phyloP scores from a whole-genome alignment of 2,329 filamentous ascomycete species.

The Colletotrichum tofieldiae region DNA sequence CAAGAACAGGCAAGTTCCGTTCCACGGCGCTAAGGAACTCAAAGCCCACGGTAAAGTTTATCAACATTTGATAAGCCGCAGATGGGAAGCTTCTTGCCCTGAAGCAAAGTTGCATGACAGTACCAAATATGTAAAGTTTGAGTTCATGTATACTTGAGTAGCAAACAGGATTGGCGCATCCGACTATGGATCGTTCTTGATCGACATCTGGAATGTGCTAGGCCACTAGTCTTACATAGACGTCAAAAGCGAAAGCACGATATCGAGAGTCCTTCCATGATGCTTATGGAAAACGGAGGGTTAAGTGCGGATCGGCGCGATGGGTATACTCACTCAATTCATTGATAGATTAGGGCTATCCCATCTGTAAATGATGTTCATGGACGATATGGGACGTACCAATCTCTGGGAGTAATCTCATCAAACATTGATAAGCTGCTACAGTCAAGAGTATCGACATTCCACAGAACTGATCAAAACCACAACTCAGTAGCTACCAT shows the following conservation, averaged over 20 bases:
- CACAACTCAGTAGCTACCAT: too few relatives aligned
- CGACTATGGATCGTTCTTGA: not conserved
- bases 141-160: not conserved
- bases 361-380: too few relatives aligned
- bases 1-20: constrained; percentile 25
- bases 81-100: not conserved
- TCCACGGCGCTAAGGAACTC: constrained; percentile 31
- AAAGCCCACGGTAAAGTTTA: constrained; percentile 13
- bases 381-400: too few relatives aligned
- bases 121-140: not conserved
- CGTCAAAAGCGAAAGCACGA: not conserved
- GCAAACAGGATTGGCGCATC: not conserved
- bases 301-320: too few relatives aligned
- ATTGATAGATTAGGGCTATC: too few relatives aligned
- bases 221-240: not conserved
- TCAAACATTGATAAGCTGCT: too few relatives aligned
- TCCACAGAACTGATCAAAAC: too few relatives aligned
- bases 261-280: not conserved
- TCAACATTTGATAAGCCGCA: not conserved
- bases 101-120: not conserved
- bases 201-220: not conserved
- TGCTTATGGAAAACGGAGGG: too few relatives aligned
- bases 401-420: too few relatives aligned
- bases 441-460: too few relatives aligned
- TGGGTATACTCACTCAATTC: too few relatives aligned